Evolutionary conservation across 2,329 filamentous ascomycete genomes (phyloP).

Genomic region (Rosellinia necatrix): DNA sequence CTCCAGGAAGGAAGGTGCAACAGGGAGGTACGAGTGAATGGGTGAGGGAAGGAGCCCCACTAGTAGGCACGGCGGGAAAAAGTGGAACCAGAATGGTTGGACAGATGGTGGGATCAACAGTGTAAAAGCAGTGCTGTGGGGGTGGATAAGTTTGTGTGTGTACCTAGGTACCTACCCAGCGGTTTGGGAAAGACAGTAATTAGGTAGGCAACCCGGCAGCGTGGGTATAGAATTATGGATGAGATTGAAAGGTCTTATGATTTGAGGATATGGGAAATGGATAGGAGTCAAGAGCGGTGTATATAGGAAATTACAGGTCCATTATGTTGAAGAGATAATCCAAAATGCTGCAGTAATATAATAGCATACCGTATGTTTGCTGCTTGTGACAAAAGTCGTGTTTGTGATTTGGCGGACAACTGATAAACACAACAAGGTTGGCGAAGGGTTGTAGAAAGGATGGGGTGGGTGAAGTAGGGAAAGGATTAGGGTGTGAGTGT

Average conservation of each 20-base stretch:
- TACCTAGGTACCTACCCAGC: neutral
- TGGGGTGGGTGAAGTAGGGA: conserved; percentile 3
- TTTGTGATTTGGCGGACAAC: neutral
- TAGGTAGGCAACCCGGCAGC: too few relatives aligned
- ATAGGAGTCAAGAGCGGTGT: neutral
- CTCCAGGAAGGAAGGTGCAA: neutral
- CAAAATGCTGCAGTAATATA: neutral
- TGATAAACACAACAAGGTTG: neutral
- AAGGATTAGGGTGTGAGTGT: neutral
- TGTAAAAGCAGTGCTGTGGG: too few relatives aligned
- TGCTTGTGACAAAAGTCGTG: neutral
- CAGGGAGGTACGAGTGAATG: neutral
- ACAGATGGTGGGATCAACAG: too few relatives aligned
- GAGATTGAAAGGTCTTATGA: too few relatives aligned
- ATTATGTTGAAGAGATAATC: neutral
- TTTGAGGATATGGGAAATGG: neutral
- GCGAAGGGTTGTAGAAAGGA: conserved; percentile 9
- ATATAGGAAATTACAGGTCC: neutral
- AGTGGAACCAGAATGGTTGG: conserved; percentile 5
- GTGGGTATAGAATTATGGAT: too few relatives aligned
- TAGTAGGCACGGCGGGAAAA: neutral
- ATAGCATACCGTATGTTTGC: neutral
- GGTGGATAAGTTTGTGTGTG: neutral
- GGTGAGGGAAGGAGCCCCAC: neutral
- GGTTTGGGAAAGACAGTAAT: neutral